Evolutionary conservation across 2,329 filamentous ascomycete species (phyloP), one percentile per base, ranked within the genome.

Genomic region (Botrytis sinoallii): DNA sequence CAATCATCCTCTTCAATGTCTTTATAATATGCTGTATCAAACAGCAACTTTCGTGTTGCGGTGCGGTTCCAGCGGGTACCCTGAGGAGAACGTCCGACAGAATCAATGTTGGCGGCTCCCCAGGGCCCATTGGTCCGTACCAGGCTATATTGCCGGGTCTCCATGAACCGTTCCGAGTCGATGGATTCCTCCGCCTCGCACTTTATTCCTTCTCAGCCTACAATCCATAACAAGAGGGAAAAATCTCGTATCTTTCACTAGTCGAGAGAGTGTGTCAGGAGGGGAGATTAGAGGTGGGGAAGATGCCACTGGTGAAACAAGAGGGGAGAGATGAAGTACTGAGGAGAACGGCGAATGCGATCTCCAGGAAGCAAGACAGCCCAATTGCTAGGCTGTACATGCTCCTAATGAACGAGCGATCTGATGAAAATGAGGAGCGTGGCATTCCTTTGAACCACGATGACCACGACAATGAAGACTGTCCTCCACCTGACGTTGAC

Each of bases 301-400:
- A 25, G 20, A 25, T 48, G 46, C 3, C 9, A 12, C 8, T 4
- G 8, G 2, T 25, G 20, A 48, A n/a, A 16, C 5, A 5, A 55
- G 48, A 55, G 5, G 1, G 25, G 25, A 14, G 5, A 7, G 48
- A n/a, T 29, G 5, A 55, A n/a, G 2, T 8, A 55, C 14, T 3
- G 12, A 55, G 25, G 4, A 22, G 46, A 16, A 55, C 2, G 3
- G 25, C 22, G 10, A n/a, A 52, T 14, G 3, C 48, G 10, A 52
- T 14, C 25, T 52, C 1, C 25, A n/a, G 25, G 25, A 25, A 25
- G 20, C 22, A 22, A 4, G 0, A 10, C 0, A 22, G 1, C 25
- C 9, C 9, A 9, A 25, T 3, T 12, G 8, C 46, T 9, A 48
- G 20, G 20, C 22, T 25, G 3, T n/a, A 52, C n/a, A n/a, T 52